Evolutionary conservation across 2,329 filamentous ascomycete species (phyloP).

Genomic region (Fusarium mexicanum): DNA sequence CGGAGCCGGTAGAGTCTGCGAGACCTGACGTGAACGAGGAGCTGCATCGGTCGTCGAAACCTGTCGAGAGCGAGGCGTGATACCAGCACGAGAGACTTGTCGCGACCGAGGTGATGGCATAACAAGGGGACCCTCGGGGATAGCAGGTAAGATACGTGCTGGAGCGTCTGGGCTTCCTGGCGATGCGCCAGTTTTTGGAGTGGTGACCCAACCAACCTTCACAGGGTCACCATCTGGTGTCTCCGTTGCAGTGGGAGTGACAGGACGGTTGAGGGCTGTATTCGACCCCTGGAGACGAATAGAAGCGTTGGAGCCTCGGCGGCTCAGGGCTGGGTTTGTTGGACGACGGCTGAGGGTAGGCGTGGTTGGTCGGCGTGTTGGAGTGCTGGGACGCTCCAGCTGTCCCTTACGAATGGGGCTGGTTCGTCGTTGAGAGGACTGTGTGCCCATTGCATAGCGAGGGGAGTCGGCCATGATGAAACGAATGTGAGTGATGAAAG

Average conservation of each 20-base stretch:
- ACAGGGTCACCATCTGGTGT: slow-evolving; percentile 11
- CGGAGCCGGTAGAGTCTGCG: slow-evolving; percentile 17
- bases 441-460: slow-evolving; percentile 39
- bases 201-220: background rate
- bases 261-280: slow-evolving; percentile 21
- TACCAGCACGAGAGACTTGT: slow-evolving; percentile 19
- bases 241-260: slow-evolving; percentile 15
- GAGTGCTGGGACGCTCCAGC: slow-evolving; percentile 22
- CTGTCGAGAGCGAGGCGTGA: slow-evolving; percentile 17
- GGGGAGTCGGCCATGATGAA: slow-evolving; percentile 20
- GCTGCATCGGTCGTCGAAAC: slow-evolving; percentile 2
- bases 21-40: slow-evolving; percentile 30
- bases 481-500: background rate
- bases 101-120: slow-evolving; percentile 24
- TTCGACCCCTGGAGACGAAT: slow-evolving; percentile 25
- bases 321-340: slow-evolving; percentile 28
- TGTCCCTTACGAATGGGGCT: slow-evolving; percentile 30
- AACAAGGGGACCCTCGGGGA: slow-evolving; percentile 28
- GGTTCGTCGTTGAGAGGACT: slow-evolving; percentile 29
- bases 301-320: slow-evolving; percentile 22
- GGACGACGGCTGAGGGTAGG: slow-evolving; percentile 28
- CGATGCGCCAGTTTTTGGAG: background rate
- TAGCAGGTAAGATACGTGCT: slow-evolving; percentile 20
- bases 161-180: slow-evolving; percentile 15
- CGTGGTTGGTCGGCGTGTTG: slow-evolving; percentile 30